Conservation (phyloP, 495 filamentous ascomycete genomes). For the Neurospora terricola region DNA sequence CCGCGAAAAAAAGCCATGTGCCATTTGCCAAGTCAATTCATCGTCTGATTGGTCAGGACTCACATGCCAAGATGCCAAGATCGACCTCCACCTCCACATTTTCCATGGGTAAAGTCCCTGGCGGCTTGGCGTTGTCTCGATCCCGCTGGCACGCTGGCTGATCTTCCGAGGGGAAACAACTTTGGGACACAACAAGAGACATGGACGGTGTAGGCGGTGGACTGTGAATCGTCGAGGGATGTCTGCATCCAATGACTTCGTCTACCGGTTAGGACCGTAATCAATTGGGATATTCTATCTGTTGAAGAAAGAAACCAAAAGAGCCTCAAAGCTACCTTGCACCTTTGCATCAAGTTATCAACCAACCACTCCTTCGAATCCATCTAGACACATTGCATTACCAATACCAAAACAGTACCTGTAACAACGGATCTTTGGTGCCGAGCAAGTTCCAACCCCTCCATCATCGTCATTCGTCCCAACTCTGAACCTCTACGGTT, state of each 20-base stretch:
- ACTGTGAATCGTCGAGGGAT: not conserved
- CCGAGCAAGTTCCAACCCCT: not conserved
- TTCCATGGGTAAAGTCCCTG: not conserved
- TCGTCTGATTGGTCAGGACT: not conserved
- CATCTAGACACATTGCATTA: too few relatives aligned
- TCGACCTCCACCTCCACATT: not conserved
- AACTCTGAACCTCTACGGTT: too few relatives aligned
- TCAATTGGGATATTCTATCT: not conserved
- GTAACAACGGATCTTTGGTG: not conserved
- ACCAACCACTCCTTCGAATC: too few relatives aligned
- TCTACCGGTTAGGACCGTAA: not conserved
- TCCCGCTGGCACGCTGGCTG: not conserved
- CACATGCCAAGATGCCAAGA: not conserved
- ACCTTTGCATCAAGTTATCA: too few relatives aligned
- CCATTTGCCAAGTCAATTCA: not conserved
- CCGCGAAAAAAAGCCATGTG: not conserved
- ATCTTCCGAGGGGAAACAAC: not conserved
- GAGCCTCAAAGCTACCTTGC: too few relatives aligned
- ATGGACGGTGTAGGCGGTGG: not conserved
- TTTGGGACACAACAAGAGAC: not conserved
- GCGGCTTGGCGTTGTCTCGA: not conserved
- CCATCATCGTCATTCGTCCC: not conserved
- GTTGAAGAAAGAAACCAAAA: too few relatives aligned
- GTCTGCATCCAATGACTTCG: not conserved
- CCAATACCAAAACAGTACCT: too few relatives aligned